phyloP scores from a whole-genome alignment of 2,329 filamentous ascomycete species.

The Pseudogymnoascus sp. region DNA sequence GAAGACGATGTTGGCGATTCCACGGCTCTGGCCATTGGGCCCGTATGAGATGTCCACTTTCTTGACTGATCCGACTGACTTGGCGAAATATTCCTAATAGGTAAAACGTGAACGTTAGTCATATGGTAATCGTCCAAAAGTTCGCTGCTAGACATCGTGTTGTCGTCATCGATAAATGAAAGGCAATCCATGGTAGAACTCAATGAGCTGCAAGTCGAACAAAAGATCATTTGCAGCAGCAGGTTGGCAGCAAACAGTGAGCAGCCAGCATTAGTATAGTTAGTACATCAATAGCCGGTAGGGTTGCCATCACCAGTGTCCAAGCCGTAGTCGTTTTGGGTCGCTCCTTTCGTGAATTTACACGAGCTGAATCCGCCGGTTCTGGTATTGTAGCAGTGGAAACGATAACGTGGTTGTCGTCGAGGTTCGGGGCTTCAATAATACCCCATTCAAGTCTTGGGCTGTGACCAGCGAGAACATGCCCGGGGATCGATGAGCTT shows the following conservation, averaged over 20 bases:
- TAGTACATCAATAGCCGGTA: neutral
- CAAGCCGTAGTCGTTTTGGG: neutral
- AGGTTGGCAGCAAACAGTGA: slow-evolving; percentile 49
- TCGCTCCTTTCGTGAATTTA: neutral
- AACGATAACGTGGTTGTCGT: neutral
- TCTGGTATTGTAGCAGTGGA: neutral
- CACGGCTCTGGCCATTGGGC: slow-evolving; percentile 82
- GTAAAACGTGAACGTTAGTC: slow-evolving; percentile 58
- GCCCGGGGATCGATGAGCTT: neutral
- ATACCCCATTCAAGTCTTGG: neutral
- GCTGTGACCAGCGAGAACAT: neutral
- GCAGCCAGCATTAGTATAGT: slow-evolving; percentile 44
- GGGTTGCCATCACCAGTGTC: slow-evolving; percentile 3
- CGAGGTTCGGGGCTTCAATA: neutral
- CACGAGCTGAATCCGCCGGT: neutral
- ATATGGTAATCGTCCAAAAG: slow-evolving; percentile 37
- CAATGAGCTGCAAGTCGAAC: slow-evolving; percentile 16
- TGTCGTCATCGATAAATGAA: slow-evolving; percentile 6
- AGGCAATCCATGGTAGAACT: slow-evolving; percentile 8
- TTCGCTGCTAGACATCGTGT: slow-evolving; percentile 23
- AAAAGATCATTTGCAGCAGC: slow-evolving; percentile 23
- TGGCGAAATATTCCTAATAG: slow-evolving; percentile 89
- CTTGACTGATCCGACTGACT: slow-evolving; percentile 84
- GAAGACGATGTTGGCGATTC: slow-evolving; percentile 87
- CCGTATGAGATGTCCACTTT: slow-evolving; percentile 87